Base-by-base conservation (phyloP, 768 basidiomycete species). In the Termitomyces bulborhizus region DNA sequence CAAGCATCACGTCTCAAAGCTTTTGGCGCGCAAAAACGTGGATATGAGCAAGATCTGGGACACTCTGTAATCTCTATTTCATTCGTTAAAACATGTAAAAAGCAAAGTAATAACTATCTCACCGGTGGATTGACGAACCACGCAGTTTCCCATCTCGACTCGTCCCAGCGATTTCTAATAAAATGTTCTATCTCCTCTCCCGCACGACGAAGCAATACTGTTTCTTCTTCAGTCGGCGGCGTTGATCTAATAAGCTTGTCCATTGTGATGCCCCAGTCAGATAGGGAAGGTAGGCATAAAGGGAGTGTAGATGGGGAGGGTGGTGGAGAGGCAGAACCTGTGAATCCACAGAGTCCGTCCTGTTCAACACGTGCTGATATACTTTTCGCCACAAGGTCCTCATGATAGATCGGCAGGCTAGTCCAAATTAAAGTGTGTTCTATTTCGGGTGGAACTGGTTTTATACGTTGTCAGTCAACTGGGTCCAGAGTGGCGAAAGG, bases 61-160 rank as follows among this genome's bases (percentile, higher is more conserved):
- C 82, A 57, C 90, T 93, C 63, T 94, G 91, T 53, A 93, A 67
- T 64, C 90, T 81, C 89, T 90, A 37, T 53, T n/a, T 42, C 2
- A 29, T 41, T 42, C 55, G 36, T 16, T 15, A 48, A 39, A 26
- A 40, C 8, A 51, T 2, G 24, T 13, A 37, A 11, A 31, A 27
- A 6, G 36, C 21, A 56, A 69, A 36, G 7, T 18, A 15, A 37
- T n/a, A 29, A 21, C 2, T n/a, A 48, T 46, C 87, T 65, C 62
- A 93, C 91, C 48, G 85, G 88, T 42, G 91, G 91, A 64, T 93
- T 93, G 42, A 91, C 86, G 63, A 93, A 93, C 92, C 92, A 94
- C 1, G 88, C 89, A 0, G 90, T 90, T 70, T 94, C 92, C 90
- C 89, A 94, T n/a, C 80, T 77, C 4, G 63, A 66, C 63, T 90